Percentiles rank a stretch among this genome's conserved stretches.
Conservation (phyloP, 352 stramenopile genomes). For the Phytophthora citricola region DNA sequence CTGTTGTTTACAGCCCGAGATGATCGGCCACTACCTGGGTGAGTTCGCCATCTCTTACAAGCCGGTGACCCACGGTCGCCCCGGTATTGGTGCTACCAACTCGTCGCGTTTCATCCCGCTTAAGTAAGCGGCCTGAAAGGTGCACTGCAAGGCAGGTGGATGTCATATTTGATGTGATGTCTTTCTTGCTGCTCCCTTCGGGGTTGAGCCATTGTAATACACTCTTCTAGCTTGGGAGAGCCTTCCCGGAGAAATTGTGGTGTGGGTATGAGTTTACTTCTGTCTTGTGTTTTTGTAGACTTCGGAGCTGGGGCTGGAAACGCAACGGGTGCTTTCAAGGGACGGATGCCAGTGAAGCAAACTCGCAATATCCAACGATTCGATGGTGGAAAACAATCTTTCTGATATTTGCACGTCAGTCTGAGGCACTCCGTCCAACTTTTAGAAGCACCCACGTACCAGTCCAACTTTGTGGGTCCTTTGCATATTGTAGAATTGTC, state of each 20-base stretch:
- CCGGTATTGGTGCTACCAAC: constrained; percentile 98
- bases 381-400: constrained; percentile 67
- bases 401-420: constrained; percentile 92
- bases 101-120: constrained; percentile 99
- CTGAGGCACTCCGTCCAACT: constrained; percentile 60
- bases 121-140: constrained; percentile 86
- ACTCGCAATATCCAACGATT: constrained; percentile 58
- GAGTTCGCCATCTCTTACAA: constrained; percentile 99
- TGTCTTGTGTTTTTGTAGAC: constrained; percentile 24
- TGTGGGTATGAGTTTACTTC: constrained; percentile 26
- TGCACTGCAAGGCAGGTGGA: constrained; percentile 17
- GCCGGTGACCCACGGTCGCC: constrained; percentile 98
- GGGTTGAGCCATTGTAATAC: constrained; percentile 90
- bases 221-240: constrained; percentile 49
- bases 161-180: constrained; percentile 30
- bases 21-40: constrained; percentile 99
- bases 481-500: constrained; percentile 25
- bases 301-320: constrained; percentile 21
- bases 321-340: constrained; percentile 4
- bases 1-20: constrained; percentile 90
- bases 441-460: not conserved
- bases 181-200: constrained; percentile 40
- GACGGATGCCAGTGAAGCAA: constrained; percentile 60
- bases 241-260: constrained; percentile 19
- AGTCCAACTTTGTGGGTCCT: not conserved